Evolutionary conservation across 2,329 filamentous ascomycete species (phyloP).

Genomic region (Camillea tinctor): DNA sequence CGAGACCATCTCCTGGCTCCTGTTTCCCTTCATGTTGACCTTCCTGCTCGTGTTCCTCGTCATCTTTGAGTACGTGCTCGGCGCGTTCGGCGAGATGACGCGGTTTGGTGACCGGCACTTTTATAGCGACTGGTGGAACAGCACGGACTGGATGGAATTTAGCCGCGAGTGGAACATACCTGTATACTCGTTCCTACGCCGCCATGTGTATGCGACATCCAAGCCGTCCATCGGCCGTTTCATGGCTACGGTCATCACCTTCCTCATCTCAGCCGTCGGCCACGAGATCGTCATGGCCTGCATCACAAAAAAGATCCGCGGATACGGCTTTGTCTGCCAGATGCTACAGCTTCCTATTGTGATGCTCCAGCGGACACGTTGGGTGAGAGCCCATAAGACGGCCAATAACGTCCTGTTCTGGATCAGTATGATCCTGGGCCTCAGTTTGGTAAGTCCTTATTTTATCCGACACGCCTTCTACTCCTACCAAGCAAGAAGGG

Average conservation of each 20-base stretch:
- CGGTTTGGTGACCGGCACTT: slow-evolving; percentile 92
- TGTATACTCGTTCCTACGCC: slow-evolving; percentile 89
- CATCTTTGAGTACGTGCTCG: slow-evolving; percentile 96
- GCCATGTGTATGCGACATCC: slow-evolving; percentile 89
- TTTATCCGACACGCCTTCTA: neutral
- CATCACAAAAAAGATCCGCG: slow-evolving; percentile 93
- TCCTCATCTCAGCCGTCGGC: slow-evolving; percentile 82
- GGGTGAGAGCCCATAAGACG: slow-evolving; percentile 70
- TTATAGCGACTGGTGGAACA: slow-evolving; percentile 78
- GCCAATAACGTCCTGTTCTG: slow-evolving; percentile 90
- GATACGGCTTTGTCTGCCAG: slow-evolving; percentile 91
- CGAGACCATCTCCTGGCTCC: slow-evolving; percentile 84
- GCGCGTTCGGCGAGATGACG: slow-evolving; percentile 92
- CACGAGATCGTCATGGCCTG: slow-evolving; percentile 98
- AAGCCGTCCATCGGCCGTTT: slow-evolving; percentile 72
- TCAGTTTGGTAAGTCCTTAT: slow-evolving; percentile 65
- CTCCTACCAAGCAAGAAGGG: neutral
- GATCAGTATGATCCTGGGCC: slow-evolving; percentile 84
- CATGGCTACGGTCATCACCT: slow-evolving; percentile 84
- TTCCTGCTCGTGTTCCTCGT: slow-evolving; percentile 95
- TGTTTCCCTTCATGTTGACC: slow-evolving; percentile 97
- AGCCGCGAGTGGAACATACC: slow-evolving; percentile 97
- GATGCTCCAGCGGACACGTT: slow-evolving; percentile 79
- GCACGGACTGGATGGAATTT: slow-evolving; percentile 92
- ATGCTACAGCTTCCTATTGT: slow-evolving; percentile 97